Conservation (phyloP, 2,329 filamentous ascomycete species). For the Salinomyces thailandicus region DNA sequence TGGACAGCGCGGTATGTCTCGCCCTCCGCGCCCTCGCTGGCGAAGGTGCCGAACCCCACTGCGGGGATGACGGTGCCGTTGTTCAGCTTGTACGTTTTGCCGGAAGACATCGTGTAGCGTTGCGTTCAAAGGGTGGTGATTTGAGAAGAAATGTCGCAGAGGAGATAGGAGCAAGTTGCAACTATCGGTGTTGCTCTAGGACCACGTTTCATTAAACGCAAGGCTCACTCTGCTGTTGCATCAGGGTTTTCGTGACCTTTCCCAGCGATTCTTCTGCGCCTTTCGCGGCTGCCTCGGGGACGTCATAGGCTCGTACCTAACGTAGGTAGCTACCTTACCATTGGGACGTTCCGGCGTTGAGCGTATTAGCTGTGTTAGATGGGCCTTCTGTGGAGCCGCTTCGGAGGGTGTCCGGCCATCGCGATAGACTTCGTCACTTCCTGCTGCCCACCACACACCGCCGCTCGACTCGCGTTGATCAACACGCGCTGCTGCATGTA, state of each 20-base stretch:
- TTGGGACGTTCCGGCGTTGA: constrained; percentile 8
- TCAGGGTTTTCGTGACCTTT: constrained; percentile 5
- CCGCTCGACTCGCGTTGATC: no score
- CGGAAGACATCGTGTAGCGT: constrained; percentile 44
- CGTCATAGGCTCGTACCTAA: no score
- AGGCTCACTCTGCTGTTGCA: constrained; percentile 1
- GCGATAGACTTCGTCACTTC: no score
- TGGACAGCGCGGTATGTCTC: constrained; percentile 47
- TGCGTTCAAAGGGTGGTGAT: not conserved
- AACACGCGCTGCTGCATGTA: no score
- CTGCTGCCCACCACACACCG: no score
- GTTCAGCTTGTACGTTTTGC: constrained; percentile 42
- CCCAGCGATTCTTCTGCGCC: constrained; percentile 1
- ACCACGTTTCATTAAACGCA: no score
- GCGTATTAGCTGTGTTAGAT: no score
- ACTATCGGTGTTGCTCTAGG: no score
- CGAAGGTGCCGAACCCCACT: constrained; percentile 56
- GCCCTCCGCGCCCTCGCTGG: constrained; percentile 52
- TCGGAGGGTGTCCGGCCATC: no score
- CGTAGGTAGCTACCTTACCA: constrained; percentile 1
- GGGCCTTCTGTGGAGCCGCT: no score
- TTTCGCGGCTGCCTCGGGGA: not conserved
- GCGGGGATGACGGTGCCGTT: constrained; percentile 52
- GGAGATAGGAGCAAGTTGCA: no score
- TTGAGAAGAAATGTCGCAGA: no score